Conservation (phyloP, 495 filamentous ascomycete species). For the Corynascus novoguineensis region DNA sequence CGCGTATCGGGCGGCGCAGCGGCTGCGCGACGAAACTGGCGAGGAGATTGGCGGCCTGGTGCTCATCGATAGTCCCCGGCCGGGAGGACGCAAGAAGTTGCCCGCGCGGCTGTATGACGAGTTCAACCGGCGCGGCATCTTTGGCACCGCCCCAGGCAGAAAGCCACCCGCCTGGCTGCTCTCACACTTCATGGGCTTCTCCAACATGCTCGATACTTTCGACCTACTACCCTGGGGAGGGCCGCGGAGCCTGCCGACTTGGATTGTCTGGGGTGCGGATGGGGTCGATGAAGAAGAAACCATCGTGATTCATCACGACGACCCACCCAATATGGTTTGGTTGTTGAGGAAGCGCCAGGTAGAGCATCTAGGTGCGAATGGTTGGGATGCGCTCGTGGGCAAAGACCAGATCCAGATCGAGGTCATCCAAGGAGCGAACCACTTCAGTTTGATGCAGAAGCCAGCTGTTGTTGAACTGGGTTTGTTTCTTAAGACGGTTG, state of each 20-base stretch:
- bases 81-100: neutral
- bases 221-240: neutral
- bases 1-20: constrained; percentile 61
- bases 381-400: neutral
- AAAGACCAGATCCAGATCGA: neutral
- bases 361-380: neutral
- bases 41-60: constrained; percentile 60
- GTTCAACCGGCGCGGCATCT: neutral
- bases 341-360: neutral
- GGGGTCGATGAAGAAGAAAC: neutral
- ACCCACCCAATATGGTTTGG: neutral
- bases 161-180: neutral
- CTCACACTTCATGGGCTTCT: neutral
- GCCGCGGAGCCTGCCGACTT: neutral
- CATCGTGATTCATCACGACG: neutral
- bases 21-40: constrained; percentile 48
- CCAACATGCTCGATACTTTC: neutral
- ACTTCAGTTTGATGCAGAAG: constrained; percentile 1
- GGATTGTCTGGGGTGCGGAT: neutral
- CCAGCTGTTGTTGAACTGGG: neutral
- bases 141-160: neutral
- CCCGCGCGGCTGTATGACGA: neutral
- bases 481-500: neutral
- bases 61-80: constrained; percentile 51
- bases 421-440: neutral